Conservation (phyloP, 2,329 filamentous ascomycete species). For the Alternaria arbusti region DNA sequence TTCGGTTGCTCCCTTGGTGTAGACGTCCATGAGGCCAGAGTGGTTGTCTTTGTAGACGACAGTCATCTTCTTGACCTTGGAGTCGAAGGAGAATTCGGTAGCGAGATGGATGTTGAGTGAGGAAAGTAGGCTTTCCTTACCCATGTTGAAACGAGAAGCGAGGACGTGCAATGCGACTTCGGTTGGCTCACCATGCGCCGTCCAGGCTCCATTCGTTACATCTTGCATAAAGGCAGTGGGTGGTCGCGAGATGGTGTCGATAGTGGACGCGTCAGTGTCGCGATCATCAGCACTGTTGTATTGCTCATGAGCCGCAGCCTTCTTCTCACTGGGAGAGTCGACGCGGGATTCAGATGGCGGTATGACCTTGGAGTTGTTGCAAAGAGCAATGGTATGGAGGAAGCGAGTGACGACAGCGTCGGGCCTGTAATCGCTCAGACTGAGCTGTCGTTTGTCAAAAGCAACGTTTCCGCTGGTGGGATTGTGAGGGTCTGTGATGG, state of each 20-base stretch:
- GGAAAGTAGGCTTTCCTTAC: constrained; percentile 38
- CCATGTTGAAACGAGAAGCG: constrained; percentile 48
- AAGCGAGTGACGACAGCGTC: constrained; percentile 35
- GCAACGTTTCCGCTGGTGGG: constrained; percentile 43
- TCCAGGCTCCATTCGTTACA: constrained; percentile 34
- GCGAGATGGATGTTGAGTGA: constrained; percentile 38
- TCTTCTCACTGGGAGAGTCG: constrained; percentile 60
- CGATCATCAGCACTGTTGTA: constrained; percentile 34
- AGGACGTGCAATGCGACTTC: constrained; percentile 50
- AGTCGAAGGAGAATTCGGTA: constrained; percentile 50
- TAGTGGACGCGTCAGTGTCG: constrained; percentile 41
- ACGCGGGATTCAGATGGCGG: constrained; percentile 22
- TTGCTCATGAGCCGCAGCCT: constrained; percentile 49
- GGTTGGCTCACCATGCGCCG: constrained; percentile 47
- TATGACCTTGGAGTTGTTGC: constrained; percentile 48
- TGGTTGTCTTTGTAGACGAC: constrained; percentile 46
- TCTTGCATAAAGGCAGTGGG: constrained; percentile 33
- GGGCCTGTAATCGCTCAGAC: constrained; percentile 30
- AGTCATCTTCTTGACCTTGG: constrained; percentile 50
- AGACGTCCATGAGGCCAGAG: constrained; percentile 40
- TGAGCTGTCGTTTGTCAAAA: constrained; percentile 36
- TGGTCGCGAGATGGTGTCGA: constrained; percentile 38
- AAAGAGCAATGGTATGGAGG: constrained; percentile 47
- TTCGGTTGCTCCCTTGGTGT: constrained; percentile 49
- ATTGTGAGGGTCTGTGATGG: constrained; percentile 45